phyloP scores from a whole-genome alignment of 257 asterid species.

The Nicotiana tomentosiformis region DNA sequence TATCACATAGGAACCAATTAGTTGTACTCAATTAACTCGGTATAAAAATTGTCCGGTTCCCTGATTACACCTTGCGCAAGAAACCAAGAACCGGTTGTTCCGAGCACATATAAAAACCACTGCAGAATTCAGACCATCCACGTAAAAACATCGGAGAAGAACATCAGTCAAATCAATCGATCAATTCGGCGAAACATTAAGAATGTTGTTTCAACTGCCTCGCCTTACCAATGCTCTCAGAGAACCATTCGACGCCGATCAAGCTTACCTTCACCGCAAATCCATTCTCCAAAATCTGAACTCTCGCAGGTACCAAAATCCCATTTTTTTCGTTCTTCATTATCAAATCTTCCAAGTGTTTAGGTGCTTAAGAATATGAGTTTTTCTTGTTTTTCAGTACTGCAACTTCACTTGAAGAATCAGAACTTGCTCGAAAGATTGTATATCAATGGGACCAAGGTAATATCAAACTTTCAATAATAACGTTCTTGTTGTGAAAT shows the following conservation, averaged over 20 bases:
- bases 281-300: slow-evolving; percentile 51
- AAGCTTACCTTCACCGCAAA: slow-evolving; percentile 79
- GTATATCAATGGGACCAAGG: slow-evolving; percentile 82
- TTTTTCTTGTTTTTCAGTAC: slow-evolving; percentile 29
- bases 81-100: neutral
- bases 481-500: neutral
- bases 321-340: neutral
- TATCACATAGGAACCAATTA: no score
- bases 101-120: neutral
- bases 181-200: neutral
- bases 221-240: slow-evolving; percentile 79
- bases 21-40: no score
- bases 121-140: neutral
- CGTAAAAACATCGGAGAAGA: neutral
- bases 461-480: slow-evolving; percentile 11
- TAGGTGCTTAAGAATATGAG: neutral
- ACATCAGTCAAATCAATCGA: neutral
- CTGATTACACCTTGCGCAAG: neutral
- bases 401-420: slow-evolving; percentile 52
- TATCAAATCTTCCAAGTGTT: neutral
- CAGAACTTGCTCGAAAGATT: slow-evolving; percentile 69
- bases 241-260: slow-evolving; percentile 81
- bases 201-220: slow-evolving; percentile 73
- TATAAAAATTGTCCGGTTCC: neutral
- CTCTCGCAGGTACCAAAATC: slow-evolving; percentile 36